These are phyloP conservation scores for Quercus variabilis DNA, from an alignment of 306 rosid species.

Conservation along the genomic window DNA sequence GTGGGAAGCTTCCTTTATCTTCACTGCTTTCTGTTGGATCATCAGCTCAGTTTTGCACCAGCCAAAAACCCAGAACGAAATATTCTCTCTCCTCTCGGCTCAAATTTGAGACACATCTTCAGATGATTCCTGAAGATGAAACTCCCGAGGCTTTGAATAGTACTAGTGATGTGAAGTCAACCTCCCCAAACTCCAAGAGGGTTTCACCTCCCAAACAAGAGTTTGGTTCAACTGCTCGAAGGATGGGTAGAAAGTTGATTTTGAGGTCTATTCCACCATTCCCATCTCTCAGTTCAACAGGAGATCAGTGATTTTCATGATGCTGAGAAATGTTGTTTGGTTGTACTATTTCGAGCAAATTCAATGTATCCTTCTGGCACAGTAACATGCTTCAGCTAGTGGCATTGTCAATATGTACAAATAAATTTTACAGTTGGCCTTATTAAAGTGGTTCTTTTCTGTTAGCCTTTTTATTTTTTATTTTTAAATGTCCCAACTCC, in stretches of 20 bases:
- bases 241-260: constrained; percentile 68
- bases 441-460: too few species aligned
- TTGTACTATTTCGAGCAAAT: not conserved
- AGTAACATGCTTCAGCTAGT: not conserved
- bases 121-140: constrained; percentile 48
- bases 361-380: not conserved
- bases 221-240: constrained; percentile 47
- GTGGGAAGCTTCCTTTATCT: constrained; percentile 60
- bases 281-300: constrained; percentile 68
- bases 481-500: not conserved
- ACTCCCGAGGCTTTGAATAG: constrained; percentile 47
- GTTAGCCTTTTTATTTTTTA: not conserved
- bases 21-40: constrained; percentile 49
- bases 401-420: not conserved
- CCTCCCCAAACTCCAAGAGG: constrained; percentile 82
- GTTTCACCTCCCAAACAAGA: constrained; percentile 63
- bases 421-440: not conserved
- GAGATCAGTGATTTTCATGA: not conserved
- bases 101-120: constrained; percentile 39
- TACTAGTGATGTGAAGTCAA: constrained; percentile 50
- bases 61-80: constrained; percentile 48
- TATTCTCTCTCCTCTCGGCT: constrained; percentile 34
- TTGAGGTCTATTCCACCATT: constrained; percentile 73
- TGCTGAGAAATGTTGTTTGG: not conserved
- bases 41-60: constrained; percentile 40